Evolutionary conservation across 2,329 filamentous ascomycete species (phyloP).

Genomic region (Hirsutella rhossiliensis): DNA sequence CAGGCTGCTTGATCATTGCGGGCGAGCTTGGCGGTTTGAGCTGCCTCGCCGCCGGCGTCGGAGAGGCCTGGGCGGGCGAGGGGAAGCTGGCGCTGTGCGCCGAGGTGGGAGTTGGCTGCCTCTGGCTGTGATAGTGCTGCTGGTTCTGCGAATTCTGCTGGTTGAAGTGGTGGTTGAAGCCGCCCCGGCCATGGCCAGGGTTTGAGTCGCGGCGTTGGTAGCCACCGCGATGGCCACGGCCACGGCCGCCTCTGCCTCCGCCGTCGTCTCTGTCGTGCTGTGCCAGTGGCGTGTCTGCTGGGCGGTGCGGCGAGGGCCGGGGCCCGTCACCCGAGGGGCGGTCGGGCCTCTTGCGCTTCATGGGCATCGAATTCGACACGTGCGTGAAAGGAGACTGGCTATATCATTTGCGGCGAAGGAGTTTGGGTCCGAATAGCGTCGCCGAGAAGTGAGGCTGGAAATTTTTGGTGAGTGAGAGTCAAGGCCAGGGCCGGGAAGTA

Average conservation of each 20-base stretch:
- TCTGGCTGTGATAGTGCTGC: neutral
- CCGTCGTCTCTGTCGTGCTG: constrained; percentile 47
- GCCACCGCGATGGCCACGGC: constrained; percentile 28
- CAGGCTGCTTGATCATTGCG: constrained; percentile 8
- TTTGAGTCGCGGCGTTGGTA: constrained; percentile 40
- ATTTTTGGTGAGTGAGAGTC: neutral
- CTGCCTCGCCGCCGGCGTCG: constrained; percentile 5
- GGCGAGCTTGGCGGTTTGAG: constrained; percentile 11
- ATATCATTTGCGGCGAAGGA: constrained; percentile 20
- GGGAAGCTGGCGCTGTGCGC: constrained; percentile 2
- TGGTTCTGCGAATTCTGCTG: constrained; percentile 4
- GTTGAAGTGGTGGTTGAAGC: constrained; percentile 7
- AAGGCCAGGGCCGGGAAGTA: neutral
- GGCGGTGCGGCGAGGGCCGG: constrained; percentile 51
- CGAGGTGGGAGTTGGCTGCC: constrained; percentile 6
- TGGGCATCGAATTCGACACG: constrained; percentile 33
- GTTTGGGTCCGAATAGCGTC: neutral
- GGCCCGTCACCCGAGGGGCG: constrained; percentile 34
- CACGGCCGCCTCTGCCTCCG: constrained; percentile 29
- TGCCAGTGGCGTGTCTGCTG: constrained; percentile 40
- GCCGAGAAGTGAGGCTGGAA: neutral
- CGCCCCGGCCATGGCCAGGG: constrained; percentile 20
- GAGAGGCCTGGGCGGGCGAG: constrained; percentile 4
- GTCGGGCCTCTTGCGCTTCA: constrained; percentile 48
- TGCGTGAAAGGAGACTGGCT: constrained; percentile 8